phyloP scores from a whole-genome alignment of 2,329 filamentous ascomycete species.

The Tolypocladium ophioglossoides region DNA sequence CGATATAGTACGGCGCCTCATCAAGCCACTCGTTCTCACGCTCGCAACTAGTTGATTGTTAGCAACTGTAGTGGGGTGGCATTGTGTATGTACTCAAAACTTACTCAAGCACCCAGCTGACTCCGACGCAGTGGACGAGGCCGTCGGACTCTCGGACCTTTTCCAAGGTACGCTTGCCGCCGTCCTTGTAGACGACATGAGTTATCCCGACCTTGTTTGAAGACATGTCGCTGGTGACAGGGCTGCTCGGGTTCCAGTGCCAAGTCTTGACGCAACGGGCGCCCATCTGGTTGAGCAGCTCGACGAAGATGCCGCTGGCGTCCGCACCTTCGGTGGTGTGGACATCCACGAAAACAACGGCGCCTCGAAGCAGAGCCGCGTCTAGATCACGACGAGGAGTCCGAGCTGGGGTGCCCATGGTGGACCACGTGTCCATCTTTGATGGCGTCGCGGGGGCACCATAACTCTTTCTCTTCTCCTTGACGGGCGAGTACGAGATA shows the following conservation, averaged over 20 bases:
- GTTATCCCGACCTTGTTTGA: constrained; percentile 61
- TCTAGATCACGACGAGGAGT: constrained; percentile 45
- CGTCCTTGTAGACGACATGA: constrained; percentile 86
- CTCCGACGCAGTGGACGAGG: constrained; percentile 74
- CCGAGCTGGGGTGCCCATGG: constrained; percentile 42
- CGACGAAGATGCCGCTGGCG: constrained; percentile 70
- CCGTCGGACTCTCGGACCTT: constrained; percentile 65
- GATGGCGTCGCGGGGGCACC: constrained; percentile 23
- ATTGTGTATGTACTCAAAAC: constrained; percentile 20
- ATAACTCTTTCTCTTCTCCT: constrained; percentile 22
- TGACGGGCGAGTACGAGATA: constrained; percentile 43
- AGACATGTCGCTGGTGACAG: constrained; percentile 22
- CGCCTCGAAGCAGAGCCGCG: constrained; percentile 51
- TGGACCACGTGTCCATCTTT: constrained; percentile 44
- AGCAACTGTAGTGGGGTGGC: neutral
- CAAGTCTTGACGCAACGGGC: constrained; percentile 68
- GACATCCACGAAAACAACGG: constrained; percentile 74
- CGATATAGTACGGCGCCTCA: constrained; percentile 58
- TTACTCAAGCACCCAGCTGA: constrained; percentile 83
- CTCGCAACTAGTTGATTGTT: constrained; percentile 48
- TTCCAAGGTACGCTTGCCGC: constrained; percentile 67
- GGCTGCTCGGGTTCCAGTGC: constrained; percentile 53
- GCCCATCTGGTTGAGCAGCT: constrained; percentile 71
- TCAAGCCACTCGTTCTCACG: constrained; percentile 67
- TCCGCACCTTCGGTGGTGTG: constrained; percentile 73